Evolutionary conservation across 2,329 filamentous ascomycete genomes (phyloP).

Genomic region (Elsinoe necatrix): DNA sequence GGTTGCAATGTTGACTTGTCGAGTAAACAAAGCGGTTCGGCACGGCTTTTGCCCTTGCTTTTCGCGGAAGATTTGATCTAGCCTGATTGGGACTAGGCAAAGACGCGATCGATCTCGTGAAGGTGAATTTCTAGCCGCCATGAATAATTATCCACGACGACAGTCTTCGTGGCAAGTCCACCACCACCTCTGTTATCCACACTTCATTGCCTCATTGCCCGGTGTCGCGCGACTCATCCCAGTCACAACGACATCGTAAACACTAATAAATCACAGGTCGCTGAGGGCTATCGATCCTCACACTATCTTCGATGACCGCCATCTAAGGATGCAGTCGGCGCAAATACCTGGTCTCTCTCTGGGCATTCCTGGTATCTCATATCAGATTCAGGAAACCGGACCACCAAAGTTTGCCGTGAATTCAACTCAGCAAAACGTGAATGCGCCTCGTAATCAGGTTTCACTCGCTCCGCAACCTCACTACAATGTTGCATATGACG

Average conservation of each 20-base stretch:
- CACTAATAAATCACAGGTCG: neutral
- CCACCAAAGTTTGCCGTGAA: neutral
- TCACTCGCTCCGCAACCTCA: neutral
- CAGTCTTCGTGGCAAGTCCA: neutral
- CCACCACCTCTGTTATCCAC: neutral
- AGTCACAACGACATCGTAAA: neutral
- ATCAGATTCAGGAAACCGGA: neutral
- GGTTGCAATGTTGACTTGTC: slow-evolving; percentile 10
- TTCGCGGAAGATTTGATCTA: neutral
- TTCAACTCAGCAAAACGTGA: neutral
- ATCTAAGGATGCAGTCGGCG: neutral
- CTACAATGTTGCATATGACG: neutral
- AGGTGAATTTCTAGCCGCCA: slow-evolving; percentile 1
- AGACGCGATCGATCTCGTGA: neutral
- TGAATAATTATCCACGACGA: neutral
- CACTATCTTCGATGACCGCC: neutral
- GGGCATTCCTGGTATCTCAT: neutral
- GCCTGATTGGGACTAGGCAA: neutral
- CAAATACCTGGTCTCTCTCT: slow-evolving; percentile 6
- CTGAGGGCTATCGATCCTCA: neutral
- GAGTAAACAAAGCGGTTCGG: slow-evolving; percentile 15
- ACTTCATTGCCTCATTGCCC: neutral
- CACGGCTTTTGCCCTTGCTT: slow-evolving; percentile 8
- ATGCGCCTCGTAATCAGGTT: neutral
- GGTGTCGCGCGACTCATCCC: neutral